Percentiles rank a stretch among this genome's conserved stretches.
phyloP scores from a whole-genome alignment of 2,329 filamentous ascomycete species.

The Colletotrichum magnum region DNA sequence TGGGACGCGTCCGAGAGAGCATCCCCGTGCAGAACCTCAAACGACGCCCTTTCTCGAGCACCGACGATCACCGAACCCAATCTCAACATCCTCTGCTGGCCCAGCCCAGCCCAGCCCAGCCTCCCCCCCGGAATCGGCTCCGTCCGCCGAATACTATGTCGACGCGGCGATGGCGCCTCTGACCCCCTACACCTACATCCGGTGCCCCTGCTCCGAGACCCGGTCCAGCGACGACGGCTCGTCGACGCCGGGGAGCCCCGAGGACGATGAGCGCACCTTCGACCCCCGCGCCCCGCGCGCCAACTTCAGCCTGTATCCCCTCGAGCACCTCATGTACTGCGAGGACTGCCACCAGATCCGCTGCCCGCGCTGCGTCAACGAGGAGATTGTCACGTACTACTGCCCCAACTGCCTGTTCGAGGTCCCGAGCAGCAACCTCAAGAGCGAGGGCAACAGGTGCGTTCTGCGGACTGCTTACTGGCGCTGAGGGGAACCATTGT shows the following conservation, averaged over 20 bases:
- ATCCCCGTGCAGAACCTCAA: conserved; percentile 33
- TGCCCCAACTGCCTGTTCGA: conserved; percentile 97
- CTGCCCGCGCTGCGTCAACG: conserved; percentile 90
- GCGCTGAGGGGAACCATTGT: background rate
- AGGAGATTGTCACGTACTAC: conserved; percentile 96
- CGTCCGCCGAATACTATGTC: conserved; percentile 21
- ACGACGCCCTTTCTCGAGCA: conserved; percentile 18
- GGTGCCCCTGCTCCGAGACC: conserved; percentile 73
- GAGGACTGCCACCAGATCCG: conserved; percentile 98
- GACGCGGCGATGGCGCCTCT: conserved; percentile 61
- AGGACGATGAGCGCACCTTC: conserved; percentile 85
- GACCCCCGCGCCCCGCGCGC: conserved; percentile 88
- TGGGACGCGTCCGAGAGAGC: conserved; percentile 26
- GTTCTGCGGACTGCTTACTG: conserved; percentile 37
- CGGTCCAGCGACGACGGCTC: conserved; percentile 50
- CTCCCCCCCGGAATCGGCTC: conserved; percentile 5
- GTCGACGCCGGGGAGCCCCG: conserved; percentile 56
- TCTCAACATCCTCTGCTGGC: background rate
- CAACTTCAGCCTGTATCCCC: conserved; percentile 92
- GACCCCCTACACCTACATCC: conserved; percentile 76
- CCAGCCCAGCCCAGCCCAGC: too few relatives aligned
- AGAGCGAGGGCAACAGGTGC: conserved; percentile 93
- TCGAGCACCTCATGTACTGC: conserved; percentile 95
- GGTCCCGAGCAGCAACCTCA: conserved; percentile 91
- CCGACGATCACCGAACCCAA: background rate